Conservation (phyloP, 768 basidiomycete genomes). For the Cantharellus anzutake region DNA sequence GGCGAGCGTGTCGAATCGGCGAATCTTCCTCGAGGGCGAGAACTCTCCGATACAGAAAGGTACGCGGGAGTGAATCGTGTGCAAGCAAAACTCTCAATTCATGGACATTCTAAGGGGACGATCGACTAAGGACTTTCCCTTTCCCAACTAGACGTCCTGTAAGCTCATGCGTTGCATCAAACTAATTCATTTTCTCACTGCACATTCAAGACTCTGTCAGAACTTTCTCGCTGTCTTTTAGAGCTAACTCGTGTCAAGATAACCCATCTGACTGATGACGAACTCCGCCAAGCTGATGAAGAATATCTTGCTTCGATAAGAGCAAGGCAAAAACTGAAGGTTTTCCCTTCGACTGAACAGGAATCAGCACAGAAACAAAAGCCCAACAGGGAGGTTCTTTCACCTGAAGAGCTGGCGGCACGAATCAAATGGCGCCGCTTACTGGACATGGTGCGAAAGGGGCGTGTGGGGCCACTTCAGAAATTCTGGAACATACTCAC, state of each 20-base stretch:
- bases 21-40: slow-evolving; percentile 82
- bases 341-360: slow-evolving; percentile 14
- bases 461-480: slow-evolving; percentile 61
- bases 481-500: slow-evolving; percentile 34
- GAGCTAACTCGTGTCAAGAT: slow-evolving; percentile 75
- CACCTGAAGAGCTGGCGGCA: slow-evolving; percentile 59
- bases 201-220: slow-evolving; percentile 58
- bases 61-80: slow-evolving; percentile 3
- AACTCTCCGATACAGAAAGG: slow-evolving; percentile 55
- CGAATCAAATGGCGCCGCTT: slow-evolving; percentile 70
- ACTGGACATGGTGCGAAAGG: slow-evolving; percentile 82
- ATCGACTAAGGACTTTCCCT: slow-evolving; percentile 72
- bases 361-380: slow-evolving; percentile 25
- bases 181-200: background rate
- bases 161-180: too few relatives aligned
- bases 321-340: slow-evolving; percentile 35
- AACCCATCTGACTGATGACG: slow-evolving; percentile 73
- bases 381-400: slow-evolving; percentile 35
- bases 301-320: slow-evolving; percentile 77
- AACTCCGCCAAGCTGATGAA: slow-evolving; percentile 69
- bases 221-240: slow-evolving; percentile 66
- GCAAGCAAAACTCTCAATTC: background rate
- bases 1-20: slow-evolving; percentile 69
- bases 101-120: slow-evolving; percentile 28
- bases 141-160: slow-evolving; percentile 94